Evolutionary conservation across 2,329 filamentous ascomycete species (phyloP).

Genomic region (Rachicladosporium sp.): DNA sequence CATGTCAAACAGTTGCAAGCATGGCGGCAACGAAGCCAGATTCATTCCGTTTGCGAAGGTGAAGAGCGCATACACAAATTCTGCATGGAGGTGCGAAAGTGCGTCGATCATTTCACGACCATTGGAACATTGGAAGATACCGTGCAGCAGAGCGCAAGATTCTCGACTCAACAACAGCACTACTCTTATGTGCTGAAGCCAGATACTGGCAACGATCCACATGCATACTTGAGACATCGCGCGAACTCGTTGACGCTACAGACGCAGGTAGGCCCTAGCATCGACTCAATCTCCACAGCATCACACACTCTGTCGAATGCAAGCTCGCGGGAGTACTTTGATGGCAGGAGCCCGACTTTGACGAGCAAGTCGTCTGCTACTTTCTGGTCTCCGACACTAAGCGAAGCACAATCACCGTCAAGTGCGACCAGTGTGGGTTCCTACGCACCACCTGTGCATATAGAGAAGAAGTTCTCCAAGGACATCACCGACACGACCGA

Average conservation of each 20-base stretch:
- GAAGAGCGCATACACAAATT: conserved; percentile 93
- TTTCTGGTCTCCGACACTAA: conserved; percentile 82
- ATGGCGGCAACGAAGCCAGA: conserved; percentile 69
- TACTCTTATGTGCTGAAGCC: too few species aligned
- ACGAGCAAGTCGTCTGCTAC: conserved; percentile 65
- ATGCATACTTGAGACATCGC: background rate
- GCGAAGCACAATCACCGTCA: conserved; percentile 50
- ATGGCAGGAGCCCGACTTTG: conserved; percentile 51
- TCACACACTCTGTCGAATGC: conserved; percentile 18
- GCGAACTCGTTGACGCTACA: conserved; percentile 11
- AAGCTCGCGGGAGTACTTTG: conserved; percentile 51
- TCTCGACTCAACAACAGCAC: too few species aligned
- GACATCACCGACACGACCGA: too few species aligned
- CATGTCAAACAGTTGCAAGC: conserved; percentile 73
- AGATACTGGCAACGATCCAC: too few species aligned
- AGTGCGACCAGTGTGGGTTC: conserved; percentile 46
- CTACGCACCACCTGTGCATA: background rate
- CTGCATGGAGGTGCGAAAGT: conserved; percentile 77
- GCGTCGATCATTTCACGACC: conserved; percentile 64
- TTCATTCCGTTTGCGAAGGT: conserved; percentile 88
- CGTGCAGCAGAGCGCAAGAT: too few species aligned
- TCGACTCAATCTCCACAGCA: conserved; percentile 14
- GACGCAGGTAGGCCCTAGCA: conserved; percentile 11
- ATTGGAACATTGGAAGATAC: too few species aligned
- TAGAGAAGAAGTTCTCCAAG: too few species aligned